Evolutionary conservation across 2,329 filamentous ascomycete genomes (phyloP), one percentile per base, ranked within the genome.

Genomic region (Colletotrichum costaricense): DNA sequence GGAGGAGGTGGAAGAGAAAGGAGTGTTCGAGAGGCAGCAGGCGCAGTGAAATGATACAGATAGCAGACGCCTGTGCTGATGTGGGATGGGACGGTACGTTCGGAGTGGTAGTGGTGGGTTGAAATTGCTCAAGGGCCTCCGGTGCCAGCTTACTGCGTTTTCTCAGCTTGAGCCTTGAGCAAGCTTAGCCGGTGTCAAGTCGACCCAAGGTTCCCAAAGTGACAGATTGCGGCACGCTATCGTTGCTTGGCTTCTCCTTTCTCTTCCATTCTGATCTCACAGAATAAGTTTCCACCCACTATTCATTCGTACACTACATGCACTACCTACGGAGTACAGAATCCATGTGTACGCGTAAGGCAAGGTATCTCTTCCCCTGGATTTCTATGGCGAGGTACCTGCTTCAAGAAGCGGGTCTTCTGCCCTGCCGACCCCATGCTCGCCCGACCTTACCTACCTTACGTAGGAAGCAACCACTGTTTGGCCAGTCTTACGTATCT

Each of bases 31-130:
- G 42, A 63, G 49, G 67, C 63, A 57, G 54, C 38, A 66, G 33
- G 8, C 22, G n/a, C 30, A 49, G 42, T 22, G 22, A 63, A 52
- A 26, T 19, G 54, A 65, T 56, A 64, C 62, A 63, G 52, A 66
- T 28, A 59, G 65, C 35, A 58, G 69, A 70, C 42, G 33, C 52
- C 33, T 30, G 52, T 60, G 74, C 65, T 66, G 66, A 67, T 63
- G 46, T 63, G 56, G 58, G 52, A 65, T 67, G 55, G 69, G 69
- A 57, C 52, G 49, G 35, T 11, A 69, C 69, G 8, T 49, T 49
- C 19, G 69, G 64, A 63, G 64, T 63, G 42, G 28, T 60, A 63
- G 64, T 63, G 42, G 28, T 60, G 54, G 42, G 42, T 60, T 60
- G 62, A 55, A 60, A 71, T 42, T 71, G 28, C 28, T 63, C n/a